These are phyloP conservation scores for Usnea hakonensis DNA, from an alignment of 495 filamentous ascomycete genomes.

Conservation along the genomic window DNA sequence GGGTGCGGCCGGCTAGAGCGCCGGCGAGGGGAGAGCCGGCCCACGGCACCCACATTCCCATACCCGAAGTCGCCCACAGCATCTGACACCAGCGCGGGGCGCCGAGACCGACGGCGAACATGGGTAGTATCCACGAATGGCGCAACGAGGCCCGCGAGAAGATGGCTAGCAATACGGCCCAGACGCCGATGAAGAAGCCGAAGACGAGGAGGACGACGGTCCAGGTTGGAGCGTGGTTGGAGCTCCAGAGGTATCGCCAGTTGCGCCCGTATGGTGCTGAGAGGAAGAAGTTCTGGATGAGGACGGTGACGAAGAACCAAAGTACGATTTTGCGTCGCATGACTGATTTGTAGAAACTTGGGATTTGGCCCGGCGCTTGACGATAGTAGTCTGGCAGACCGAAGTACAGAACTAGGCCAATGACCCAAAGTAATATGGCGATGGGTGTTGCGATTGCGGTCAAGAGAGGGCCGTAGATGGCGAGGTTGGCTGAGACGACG, in stretches of 20 bases:
- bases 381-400: constrained; percentile 61
- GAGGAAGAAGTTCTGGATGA: constrained; percentile 63
- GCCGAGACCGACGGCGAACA: constrained; percentile 58
- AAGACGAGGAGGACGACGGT: constrained; percentile 44
- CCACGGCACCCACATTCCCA: constrained; percentile 57
- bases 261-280: constrained; percentile 53
- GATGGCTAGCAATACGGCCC: constrained; percentile 41
- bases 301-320: constrained; percentile 47
- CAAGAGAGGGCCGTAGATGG: constrained; percentile 26
- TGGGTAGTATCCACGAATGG: constrained; percentile 58
- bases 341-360: constrained; percentile 50
- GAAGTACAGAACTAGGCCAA: constrained; percentile 45
- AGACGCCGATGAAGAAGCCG: constrained; percentile 53
- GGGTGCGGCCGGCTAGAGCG: constrained; percentile 43
- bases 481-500: constrained; percentile 26
- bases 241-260: constrained; percentile 54
- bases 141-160: constrained; percentile 44
- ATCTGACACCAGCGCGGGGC: constrained; percentile 60
- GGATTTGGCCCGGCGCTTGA: constrained; percentile 59
- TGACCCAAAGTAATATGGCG: constrained; percentile 43
- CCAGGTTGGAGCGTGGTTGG: constrained; percentile 46
- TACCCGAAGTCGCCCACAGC: constrained; percentile 52
- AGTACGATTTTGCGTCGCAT: constrained; percentile 52
- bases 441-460: constrained; percentile 44
- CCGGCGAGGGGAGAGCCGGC: constrained; percentile 40